Percentiles rank a stretch among this genome's conserved stretches.
These are phyloP conservation scores for Orbilia oligospora DNA, from an alignment of 2,329 filamentous ascomycete genomes.

Conservation along the genomic window DNA sequence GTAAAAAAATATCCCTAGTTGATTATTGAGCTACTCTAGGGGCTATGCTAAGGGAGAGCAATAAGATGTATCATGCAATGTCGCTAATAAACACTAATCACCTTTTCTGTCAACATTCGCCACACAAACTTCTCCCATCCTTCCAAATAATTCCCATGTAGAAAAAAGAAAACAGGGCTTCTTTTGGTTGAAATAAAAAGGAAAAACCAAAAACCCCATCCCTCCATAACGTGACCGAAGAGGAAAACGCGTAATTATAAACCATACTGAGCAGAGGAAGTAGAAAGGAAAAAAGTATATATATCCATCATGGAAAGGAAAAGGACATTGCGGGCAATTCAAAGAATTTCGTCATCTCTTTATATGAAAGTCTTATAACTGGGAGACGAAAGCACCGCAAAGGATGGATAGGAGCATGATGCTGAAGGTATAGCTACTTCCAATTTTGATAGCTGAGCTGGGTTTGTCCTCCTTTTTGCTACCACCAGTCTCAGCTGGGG, in stretches of 20 bases:
- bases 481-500: neutral
- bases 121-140: neutral
- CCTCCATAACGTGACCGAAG: constrained; percentile 30
- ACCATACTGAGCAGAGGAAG: constrained; percentile 30
- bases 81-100: constrained; percentile 47
- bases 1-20: constrained; percentile 33
- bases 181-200: constrained; percentile 24
- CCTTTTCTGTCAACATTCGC: constrained; percentile 4
- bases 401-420: constrained; percentile 49
- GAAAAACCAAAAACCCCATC: constrained; percentile 23
- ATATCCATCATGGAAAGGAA: constrained; percentile 54
- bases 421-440: constrained; percentile 40
- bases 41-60: constrained; percentile 26
- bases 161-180: constrained; percentile 26
- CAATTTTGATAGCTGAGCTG: constrained; percentile 48
- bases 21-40: constrained; percentile 14
- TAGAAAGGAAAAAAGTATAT: constrained; percentile 26
- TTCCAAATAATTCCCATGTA: constrained; percentile 11
- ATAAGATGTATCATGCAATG: constrained; percentile 45
- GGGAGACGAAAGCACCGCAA: constrained; percentile 53
- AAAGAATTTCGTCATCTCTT: constrained; percentile 26
- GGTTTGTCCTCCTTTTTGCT: constrained; percentile 14
- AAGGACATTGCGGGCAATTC: constrained; percentile 31
- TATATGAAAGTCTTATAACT: constrained; percentile 32
- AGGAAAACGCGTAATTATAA: constrained; percentile 46